Evolutionary conservation across 1,284 basidiomycete species (phyloP).

Genomic region (Trichosporon faecale): DNA sequence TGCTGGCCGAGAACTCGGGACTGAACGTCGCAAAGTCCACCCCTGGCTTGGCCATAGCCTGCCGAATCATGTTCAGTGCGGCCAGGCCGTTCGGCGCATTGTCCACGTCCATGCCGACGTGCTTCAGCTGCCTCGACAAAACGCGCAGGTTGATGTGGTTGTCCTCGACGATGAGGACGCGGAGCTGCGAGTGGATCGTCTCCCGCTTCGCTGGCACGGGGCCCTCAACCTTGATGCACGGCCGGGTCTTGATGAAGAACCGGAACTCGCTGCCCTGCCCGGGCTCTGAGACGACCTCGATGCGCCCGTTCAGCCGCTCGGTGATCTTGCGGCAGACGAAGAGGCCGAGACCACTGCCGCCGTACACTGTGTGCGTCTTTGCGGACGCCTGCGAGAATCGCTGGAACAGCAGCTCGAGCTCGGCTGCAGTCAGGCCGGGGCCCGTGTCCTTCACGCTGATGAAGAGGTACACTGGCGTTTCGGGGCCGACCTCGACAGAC

Average conservation of each 20-base stretch:
- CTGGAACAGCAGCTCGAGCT: constrained; percentile 31
- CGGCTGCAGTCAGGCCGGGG: constrained; percentile 30
- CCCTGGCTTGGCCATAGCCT: constrained; percentile 24
- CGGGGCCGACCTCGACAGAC: constrained; percentile 1
- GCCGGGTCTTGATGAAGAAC: constrained; percentile 33
- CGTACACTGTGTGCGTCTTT: constrained; percentile 34
- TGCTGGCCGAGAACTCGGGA: not conserved
- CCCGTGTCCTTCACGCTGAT: constrained; percentile 31
- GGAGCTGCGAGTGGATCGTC: constrained; percentile 1
- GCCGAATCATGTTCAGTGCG: constrained; percentile 49
- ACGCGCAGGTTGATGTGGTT: constrained; percentile 48
- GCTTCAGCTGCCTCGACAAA: constrained; percentile 22
- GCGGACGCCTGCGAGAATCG: constrained; percentile 34
- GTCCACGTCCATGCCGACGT: constrained; percentile 18
- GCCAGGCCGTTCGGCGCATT: constrained; percentile 50
- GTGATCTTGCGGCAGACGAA: constrained; percentile 35
- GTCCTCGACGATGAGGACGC: constrained; percentile 39
- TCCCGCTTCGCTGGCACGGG: not conserved
- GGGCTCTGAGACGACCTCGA: constrained; percentile 29
- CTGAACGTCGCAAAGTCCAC: not conserved
- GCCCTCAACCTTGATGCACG: not conserved
- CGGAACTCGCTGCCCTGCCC: constrained; percentile 51
- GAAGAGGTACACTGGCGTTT: constrained; percentile 24
- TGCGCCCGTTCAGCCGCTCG: constrained; percentile 34
- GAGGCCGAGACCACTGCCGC: constrained; percentile 36